Evolutionary conservation across 257 asterid species (phyloP).

Genomic region (Przewalskia tangutica): DNA sequence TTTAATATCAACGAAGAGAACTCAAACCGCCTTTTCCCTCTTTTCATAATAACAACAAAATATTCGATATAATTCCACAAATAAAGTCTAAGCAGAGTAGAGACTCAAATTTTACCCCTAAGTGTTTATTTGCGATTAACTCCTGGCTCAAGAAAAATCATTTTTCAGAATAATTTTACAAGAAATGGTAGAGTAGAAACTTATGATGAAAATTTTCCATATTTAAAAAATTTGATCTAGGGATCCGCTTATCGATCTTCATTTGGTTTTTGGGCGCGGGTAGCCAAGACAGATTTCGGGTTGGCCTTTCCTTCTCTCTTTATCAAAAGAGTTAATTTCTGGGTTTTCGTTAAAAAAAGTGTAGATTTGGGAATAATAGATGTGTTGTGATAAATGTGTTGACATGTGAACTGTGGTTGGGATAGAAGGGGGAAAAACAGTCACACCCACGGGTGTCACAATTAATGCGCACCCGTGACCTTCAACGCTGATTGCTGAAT

Average conservation of each 20-base stretch:
- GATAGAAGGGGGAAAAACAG: background rate
- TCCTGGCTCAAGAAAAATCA: too few relatives aligned
- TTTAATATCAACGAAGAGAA: background rate
- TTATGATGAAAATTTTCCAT: background rate
- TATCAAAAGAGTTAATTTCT: background rate
- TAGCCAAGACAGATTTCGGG: background rate
- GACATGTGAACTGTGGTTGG: background rate
- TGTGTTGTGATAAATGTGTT: background rate
- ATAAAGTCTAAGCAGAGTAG: too few relatives aligned
- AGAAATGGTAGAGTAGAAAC: too few relatives aligned
- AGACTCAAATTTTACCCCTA: too few relatives aligned
- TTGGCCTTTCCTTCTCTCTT: background rate
- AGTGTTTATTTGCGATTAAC: too few relatives aligned
- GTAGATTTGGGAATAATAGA: background rate
- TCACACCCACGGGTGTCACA: background rate
- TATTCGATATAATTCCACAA: too few relatives aligned
- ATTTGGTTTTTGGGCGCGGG: background rate
- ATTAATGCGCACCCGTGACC: conserved; percentile 5
- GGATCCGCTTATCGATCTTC: background rate
- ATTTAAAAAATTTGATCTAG: background rate
- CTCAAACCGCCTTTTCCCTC: background rate
- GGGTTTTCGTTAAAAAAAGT: background rate
- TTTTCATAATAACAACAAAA: too few relatives aligned
- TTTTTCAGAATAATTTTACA: too few relatives aligned
- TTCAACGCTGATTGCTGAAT: background rate